These are phyloP conservation scores for Chalciporus chontae DNA, from an alignment of 768 basidiomycete species.

Conservation along the genomic window DNA sequence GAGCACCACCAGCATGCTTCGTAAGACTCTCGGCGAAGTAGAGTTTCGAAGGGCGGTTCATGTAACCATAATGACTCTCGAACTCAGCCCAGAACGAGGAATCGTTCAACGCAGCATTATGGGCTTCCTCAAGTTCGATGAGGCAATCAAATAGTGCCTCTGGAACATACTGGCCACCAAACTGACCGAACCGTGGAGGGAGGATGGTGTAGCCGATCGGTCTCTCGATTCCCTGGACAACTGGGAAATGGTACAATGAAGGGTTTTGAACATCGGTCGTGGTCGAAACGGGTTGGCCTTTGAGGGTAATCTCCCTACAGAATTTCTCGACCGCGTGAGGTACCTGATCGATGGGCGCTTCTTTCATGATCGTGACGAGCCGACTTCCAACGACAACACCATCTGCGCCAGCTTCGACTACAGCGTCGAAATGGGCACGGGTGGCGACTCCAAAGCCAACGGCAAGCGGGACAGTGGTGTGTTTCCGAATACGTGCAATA, in stretches of 20 bases:
- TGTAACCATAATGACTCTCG: constrained; percentile 83
- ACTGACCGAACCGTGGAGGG: constrained; percentile 87
- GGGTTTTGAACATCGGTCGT: constrained; percentile 7
- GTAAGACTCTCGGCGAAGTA: constrained; percentile 92
- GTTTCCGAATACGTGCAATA: constrained; percentile 75
- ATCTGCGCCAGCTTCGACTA: constrained; percentile 84
- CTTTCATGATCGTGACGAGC: constrained; percentile 77
- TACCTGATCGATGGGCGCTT: constrained; percentile 46
- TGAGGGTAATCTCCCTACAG: constrained; percentile 63
- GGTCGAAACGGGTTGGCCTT: constrained; percentile 25
- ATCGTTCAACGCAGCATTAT: constrained; percentile 81
- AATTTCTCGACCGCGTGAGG: constrained; percentile 61
- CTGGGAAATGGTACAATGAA: constrained; percentile 9
- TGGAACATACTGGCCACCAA: constrained; percentile 97
- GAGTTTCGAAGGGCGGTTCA: constrained; percentile 89
- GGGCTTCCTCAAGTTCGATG: constrained; percentile 88
- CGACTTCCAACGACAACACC: constrained; percentile 93
- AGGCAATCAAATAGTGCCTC: constrained; percentile 94
- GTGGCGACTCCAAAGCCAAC: constrained; percentile 97
- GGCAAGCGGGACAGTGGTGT: constrained; percentile 79
- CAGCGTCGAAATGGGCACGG: constrained; percentile 81
- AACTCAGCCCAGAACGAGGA: constrained; percentile 93
- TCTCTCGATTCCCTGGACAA: no score
- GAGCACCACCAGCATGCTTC: constrained; percentile 89
- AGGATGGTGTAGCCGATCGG: constrained; percentile 37